A percentile compares a stretch with the other conserved stretches of the same genome.
These are phyloP conservation scores for Saccharum officinarum DNA, from an alignment of 176 grass and related monocot genomes.

Conservation along the genomic window DNA sequence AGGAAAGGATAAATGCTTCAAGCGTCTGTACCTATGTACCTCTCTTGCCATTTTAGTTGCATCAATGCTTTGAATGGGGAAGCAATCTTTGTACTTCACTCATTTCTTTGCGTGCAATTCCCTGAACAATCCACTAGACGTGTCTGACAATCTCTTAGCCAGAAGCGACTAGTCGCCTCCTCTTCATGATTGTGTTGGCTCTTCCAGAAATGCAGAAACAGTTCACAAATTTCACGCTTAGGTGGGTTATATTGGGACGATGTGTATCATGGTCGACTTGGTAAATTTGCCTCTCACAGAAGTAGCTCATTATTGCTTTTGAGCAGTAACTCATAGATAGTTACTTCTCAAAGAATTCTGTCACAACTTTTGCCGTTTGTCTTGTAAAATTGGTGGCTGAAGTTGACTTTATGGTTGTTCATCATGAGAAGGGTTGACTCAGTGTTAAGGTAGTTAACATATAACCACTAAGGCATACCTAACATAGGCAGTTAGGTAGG, in stretches of 20 bases:
- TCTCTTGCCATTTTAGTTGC: not conserved
- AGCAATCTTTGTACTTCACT: not conserved
- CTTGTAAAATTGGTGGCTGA: not conserved
- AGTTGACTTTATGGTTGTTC: not conserved
- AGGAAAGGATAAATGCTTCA: not conserved
- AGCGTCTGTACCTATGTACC: not conserved
- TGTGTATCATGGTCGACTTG: not conserved
- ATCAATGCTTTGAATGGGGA: not conserved
- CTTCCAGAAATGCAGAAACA: not conserved
- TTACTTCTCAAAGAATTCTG: not conserved
- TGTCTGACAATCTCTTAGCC: not conserved
- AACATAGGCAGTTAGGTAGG: no score
- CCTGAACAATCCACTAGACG: not conserved
- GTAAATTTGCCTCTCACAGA: not conserved
- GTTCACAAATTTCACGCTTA: not conserved
- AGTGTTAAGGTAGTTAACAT: not conserved
- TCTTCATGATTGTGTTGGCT: not conserved
- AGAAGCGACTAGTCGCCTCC: not conserved
- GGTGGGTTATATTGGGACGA: not conserved
- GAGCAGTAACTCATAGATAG: not conserved
- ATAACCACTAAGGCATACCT: not conserved
- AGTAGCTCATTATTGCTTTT: not conserved
- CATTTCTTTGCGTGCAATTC: not conserved
- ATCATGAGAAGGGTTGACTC: not conserved
- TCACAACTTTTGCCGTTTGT: not conserved